phyloP scores from a whole-genome alignment of 805 yeast species.

The Starmerella apicola region DNA sequence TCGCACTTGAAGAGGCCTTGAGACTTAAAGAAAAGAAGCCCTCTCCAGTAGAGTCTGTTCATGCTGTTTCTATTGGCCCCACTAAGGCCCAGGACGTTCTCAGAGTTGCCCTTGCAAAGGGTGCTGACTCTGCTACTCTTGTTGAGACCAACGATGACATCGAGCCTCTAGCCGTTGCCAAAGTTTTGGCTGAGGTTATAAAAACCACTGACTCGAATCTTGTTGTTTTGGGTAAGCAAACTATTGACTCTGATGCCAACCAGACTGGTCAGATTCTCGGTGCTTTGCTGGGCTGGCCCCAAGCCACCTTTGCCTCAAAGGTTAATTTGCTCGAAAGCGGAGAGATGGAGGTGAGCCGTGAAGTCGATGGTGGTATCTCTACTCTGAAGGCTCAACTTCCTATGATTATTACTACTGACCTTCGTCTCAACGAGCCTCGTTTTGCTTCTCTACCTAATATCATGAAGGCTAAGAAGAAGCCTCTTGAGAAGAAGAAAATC shows the following conservation, averaged over 20 bases:
- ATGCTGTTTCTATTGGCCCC: constrained; percentile 86
- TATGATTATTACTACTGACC: constrained; percentile 77
- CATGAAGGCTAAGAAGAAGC: constrained; percentile 98
- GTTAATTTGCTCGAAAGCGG: constrained; percentile 49
- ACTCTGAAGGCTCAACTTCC: constrained; percentile 69
- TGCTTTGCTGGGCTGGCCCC: constrained; percentile 89
- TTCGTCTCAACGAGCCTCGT: constrained; percentile 88
- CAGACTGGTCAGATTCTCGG: constrained; percentile 97
- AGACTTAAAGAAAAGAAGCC: constrained; percentile 57
- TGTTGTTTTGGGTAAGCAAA: constrained; percentile 87
- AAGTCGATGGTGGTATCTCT: constrained; percentile 91
- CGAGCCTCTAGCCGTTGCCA: constrained; percentile 85
- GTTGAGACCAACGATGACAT: constrained; percentile 62
- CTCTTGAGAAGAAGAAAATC: constrained; percentile 53
- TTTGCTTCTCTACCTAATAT: constrained; percentile 91
- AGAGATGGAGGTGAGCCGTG: constrained; percentile 64
- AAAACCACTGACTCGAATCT: constrained; percentile 61
- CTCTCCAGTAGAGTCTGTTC: constrained; percentile 59
- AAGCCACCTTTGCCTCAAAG: constrained; percentile 87
- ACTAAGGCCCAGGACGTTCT: constrained; percentile 76
- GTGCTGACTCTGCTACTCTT: constrained; percentile 76
- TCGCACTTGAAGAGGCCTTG: constrained; percentile 91
- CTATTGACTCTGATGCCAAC: constrained; percentile 89
- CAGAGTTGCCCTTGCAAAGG: constrained; percentile 86
- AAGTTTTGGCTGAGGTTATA: constrained; percentile 61